These are phyloP conservation scores for Eutrema heterophyllum DNA, from an alignment of 345 rosid genomes.

Conservation along the genomic window DNA sequence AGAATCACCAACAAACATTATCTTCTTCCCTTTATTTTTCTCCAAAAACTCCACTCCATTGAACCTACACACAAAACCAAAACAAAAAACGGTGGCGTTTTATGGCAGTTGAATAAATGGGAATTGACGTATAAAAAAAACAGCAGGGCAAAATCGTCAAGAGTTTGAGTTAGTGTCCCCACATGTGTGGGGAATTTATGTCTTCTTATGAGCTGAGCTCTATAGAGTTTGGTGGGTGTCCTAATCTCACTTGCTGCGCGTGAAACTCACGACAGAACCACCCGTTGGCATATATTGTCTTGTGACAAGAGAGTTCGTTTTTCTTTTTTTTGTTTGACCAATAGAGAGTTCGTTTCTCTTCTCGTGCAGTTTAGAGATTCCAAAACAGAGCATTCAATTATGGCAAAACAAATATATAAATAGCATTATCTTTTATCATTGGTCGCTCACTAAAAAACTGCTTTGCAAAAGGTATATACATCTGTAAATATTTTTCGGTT, in stretches of 20 bases:
- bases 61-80: conserved; percentile 38
- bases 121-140: neutral
- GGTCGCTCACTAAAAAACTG: conserved; percentile 1
- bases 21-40: conserved; percentile 52
- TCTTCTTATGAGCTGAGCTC: too few relatives aligned
- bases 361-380: conserved; percentile 22
- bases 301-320: neutral
- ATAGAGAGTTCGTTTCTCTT: neutral
- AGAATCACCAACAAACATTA: conserved; percentile 83
- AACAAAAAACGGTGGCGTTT: neutral
- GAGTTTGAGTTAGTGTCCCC: conserved; percentile 7
- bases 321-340: too few relatives aligned
- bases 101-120: neutral
- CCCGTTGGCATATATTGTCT: conserved; percentile 6
- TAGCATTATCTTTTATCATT: conserved; percentile 16
- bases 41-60: conserved; percentile 48
- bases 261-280: conserved; percentile 1
- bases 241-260: conserved; percentile 17
- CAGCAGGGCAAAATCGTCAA: conserved; percentile 6
- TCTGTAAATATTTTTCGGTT: neutral
- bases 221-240: conserved; percentile 18
- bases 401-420: conserved; percentile 15
- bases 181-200: conserved; percentile 22
- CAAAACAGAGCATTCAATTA: conserved; percentile 9
- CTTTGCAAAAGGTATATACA: neutral